Conservation (phyloP, 2,329 filamentous ascomycete species). For the Fusarium euwallaceae region DNA sequence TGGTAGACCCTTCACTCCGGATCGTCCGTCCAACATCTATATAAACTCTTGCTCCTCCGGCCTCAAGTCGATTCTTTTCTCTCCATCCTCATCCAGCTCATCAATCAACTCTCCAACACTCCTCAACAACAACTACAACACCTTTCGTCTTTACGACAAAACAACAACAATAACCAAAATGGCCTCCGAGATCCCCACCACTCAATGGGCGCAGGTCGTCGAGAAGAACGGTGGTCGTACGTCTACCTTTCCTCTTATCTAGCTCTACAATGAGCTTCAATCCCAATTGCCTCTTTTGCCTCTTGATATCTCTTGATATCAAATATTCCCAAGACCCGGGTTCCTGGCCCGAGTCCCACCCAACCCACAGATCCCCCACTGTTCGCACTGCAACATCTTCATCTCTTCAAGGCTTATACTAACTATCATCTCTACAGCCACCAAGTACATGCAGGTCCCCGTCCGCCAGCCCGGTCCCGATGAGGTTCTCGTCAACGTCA, state of each 20-base stretch:
- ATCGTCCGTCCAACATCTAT: conserved; percentile 43
- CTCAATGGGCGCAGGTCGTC: conserved; percentile 93
- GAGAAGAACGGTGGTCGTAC: conserved; percentile 81
- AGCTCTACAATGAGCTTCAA: conserved; percentile 3
- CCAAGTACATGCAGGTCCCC: conserved; percentile 83
- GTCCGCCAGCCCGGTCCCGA: conserved; percentile 86
- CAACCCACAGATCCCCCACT: conserved; percentile 30
- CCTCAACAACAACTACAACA: conserved; percentile 30
- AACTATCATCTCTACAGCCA: conserved; percentile 57
- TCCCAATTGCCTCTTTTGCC: conserved; percentile 16
- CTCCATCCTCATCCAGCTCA: conserved; percentile 48
- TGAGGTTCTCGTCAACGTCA: conserved; percentile 92
- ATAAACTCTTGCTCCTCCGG: conserved; percentile 46
- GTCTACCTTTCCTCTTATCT: conserved; percentile 45
- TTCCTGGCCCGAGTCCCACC: conserved; percentile 29
- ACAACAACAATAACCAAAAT: conserved; percentile 43
- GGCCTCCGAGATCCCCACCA: conserved; percentile 73
- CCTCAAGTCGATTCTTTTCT: conserved; percentile 36
- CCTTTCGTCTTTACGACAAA: conserved; percentile 39
- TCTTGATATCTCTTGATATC: conserved; percentile 28
- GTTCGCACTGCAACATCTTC: conserved; percentile 21
- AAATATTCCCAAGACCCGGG: conserved; percentile 2
- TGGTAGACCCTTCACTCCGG: conserved; percentile 31
- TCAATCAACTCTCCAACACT: conserved; percentile 41
- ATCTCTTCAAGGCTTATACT: conserved; percentile 25